Percentiles rank a stretch among this genome's conserved stretches.
Conservation (phyloP, 495 filamentous ascomycete species). For the Cairneyella variabilis region DNA sequence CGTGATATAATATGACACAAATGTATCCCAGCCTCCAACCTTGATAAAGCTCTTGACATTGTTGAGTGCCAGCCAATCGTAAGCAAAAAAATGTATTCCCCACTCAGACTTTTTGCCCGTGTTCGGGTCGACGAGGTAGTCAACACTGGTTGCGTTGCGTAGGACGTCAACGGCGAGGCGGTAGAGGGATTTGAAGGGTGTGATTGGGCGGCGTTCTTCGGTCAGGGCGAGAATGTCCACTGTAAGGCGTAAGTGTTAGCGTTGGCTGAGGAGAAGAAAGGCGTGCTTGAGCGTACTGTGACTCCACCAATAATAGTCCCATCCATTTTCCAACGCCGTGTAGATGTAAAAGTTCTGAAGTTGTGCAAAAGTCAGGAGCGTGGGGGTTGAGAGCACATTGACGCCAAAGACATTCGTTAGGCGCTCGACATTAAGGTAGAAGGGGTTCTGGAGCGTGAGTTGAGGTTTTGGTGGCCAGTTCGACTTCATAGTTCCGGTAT, state of each 20-base stretch:
- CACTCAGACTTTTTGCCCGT: constrained; percentile 23
- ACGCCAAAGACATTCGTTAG: constrained; percentile 51
- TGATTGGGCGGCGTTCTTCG: too few species aligned
- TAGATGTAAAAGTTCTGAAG: constrained; percentile 58
- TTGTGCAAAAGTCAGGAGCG: constrained; percentile 56
- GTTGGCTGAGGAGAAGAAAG: too few species aligned
- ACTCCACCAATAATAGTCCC: constrained; percentile 54
- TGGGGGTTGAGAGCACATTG: constrained; percentile 52
- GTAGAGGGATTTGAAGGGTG: constrained; percentile 50
- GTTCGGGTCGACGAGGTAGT: background rate
- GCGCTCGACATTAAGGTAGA: constrained; percentile 51
- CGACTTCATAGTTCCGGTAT: constrained; percentile 54
- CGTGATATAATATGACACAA: constrained; percentile 55
- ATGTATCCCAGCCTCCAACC: constrained; percentile 52
- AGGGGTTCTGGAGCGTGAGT: constrained; percentile 55
- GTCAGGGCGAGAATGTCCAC: too few species aligned
- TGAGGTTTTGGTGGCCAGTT: constrained; percentile 46
- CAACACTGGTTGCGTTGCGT: constrained; percentile 6
- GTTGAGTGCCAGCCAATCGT: constrained; percentile 54
- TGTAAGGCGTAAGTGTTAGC: too few species aligned
- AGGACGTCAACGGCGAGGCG: constrained; percentile 41
- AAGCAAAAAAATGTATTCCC: constrained; percentile 50
- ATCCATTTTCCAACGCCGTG: constrained; percentile 38
- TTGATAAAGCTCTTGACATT: constrained; percentile 47
- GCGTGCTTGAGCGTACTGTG: too few species aligned